phyloP scores from a whole-genome alignment of 2,329 filamentous ascomycete genomes.

The Tolypocladium guangdongense region DNA sequence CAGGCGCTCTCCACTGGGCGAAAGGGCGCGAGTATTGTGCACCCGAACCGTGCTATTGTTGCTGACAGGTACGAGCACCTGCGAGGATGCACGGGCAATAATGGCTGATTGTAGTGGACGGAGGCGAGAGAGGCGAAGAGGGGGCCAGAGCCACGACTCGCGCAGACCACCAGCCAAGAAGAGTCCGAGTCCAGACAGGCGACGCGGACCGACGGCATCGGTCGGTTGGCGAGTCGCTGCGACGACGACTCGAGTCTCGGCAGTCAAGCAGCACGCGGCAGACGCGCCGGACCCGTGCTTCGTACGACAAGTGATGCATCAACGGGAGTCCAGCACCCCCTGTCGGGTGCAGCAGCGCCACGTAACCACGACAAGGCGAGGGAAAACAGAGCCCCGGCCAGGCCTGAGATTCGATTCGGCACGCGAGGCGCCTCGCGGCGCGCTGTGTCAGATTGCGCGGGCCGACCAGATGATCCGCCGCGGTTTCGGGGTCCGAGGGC shows the following conservation, averaged over 20 bases:
- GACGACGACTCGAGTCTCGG: not conserved
- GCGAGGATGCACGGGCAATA: not conserved
- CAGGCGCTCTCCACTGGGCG: not conserved
- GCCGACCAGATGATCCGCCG: slow-evolving; percentile 2
- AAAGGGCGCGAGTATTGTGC: not conserved
- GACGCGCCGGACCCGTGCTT: too few species aligned
- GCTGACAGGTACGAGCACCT: not conserved
- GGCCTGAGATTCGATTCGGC: not conserved
- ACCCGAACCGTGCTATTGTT: too few species aligned
- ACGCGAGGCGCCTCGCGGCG: too few species aligned
- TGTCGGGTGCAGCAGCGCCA: not conserved
- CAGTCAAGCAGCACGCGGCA: not conserved
- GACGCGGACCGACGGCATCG: too few species aligned
- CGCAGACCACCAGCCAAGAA: not conserved
- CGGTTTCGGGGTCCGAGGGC: not conserved
- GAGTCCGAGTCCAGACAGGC: not conserved
- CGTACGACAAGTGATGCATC: not conserved
- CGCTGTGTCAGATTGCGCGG: slow-evolving; percentile 1
- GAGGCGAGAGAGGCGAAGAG: not conserved
- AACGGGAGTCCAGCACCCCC: not conserved
- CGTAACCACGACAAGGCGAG: not conserved
- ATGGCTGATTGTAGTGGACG: not conserved
- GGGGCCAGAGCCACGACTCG: not conserved
- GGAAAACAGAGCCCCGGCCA: not conserved
- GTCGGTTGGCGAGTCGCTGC: not conserved